Percentiles rank a stretch among this genome's conserved stretches.
phyloP scores from a whole-genome alignment of 2,329 filamentous ascomycete genomes.

The Penicillium freii region DNA sequence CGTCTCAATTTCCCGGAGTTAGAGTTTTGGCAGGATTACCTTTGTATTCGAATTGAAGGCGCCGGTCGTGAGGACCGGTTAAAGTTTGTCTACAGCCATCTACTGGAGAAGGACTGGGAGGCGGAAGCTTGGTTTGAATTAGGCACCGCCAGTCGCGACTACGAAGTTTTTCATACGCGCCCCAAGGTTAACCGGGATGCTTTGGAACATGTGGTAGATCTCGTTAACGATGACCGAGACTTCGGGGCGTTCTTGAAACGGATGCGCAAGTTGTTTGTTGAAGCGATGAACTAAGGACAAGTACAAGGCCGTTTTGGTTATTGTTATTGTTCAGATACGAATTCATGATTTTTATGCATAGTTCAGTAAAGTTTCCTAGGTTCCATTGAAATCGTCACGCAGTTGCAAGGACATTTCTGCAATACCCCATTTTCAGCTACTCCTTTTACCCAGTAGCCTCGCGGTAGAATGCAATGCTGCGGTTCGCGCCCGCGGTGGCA shows the following conservation, averaged over 20 bases:
- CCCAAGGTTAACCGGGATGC: constrained; percentile 61
- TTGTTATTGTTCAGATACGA: constrained; percentile 12
- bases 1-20: constrained; percentile 90
- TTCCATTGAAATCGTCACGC: constrained; percentile 16
- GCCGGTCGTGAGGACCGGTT: constrained; percentile 79
- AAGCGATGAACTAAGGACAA: constrained; percentile 49
- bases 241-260: constrained; percentile 60
- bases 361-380: constrained; percentile 9
- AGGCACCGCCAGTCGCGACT: constrained; percentile 75
- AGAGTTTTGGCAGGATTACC: constrained; percentile 90
- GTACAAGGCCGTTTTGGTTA: neutral
- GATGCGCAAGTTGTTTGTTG: constrained; percentile 61
- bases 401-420: neutral
- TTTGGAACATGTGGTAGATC: constrained; percentile 55
- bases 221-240: constrained; percentile 60
- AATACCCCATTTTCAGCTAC: neutral
- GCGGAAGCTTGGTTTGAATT: constrained; percentile 93
- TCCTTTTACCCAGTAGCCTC: constrained; percentile 66
- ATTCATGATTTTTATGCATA: constrained; percentile 17
- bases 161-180: constrained; percentile 75
- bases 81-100: constrained; percentile 84
- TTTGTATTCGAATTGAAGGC: constrained; percentile 86
- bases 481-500: constrained; percentile 73
- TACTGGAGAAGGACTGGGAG: constrained; percentile 84
- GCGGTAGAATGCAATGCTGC: constrained; percentile 76